These are phyloP conservation scores for Mycena filopes DNA, from an alignment of 768 basidiomycete genomes.

Conservation along the genomic window DNA sequence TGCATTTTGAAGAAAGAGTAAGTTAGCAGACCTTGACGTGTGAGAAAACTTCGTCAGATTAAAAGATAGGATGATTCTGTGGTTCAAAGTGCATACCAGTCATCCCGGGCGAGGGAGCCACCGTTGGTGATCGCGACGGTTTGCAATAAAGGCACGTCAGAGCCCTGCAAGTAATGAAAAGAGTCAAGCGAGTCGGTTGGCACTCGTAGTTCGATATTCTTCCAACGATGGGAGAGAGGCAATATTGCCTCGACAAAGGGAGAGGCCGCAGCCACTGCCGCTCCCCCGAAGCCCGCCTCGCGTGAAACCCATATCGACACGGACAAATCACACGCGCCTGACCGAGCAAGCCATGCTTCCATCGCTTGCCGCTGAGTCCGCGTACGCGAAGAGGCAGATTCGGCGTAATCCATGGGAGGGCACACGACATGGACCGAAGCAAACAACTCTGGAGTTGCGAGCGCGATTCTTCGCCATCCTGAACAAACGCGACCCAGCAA, in stretches of 20 bases:
- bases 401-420: constrained; percentile 17
- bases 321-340: constrained; percentile 24
- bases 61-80: neutral
- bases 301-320: constrained; percentile 26
- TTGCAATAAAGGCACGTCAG: constrained; percentile 22
- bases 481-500: constrained; percentile 25
- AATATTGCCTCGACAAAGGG: constrained; percentile 26
- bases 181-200: constrained; percentile 26
- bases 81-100: constrained; percentile 16
- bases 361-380: constrained; percentile 9
- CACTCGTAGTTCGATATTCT: constrained; percentile 22
- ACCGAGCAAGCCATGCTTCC: constrained; percentile 20
- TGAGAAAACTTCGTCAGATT: neutral
- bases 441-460: constrained; percentile 19
- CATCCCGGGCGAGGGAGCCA: constrained; percentile 24
- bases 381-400: constrained; percentile 3
- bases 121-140: constrained; percentile 24
- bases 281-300: constrained; percentile 20
- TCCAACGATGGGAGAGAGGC: constrained; percentile 23
- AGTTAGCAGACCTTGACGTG: constrained; percentile 18
- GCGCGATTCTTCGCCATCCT: constrained; percentile 19
- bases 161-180: constrained; percentile 22
- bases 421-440: constrained; percentile 18
- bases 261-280: constrained; percentile 9
- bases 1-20: constrained; percentile 27